Evolutionary conservation across 2,329 filamentous ascomycete genomes (phyloP).

Genomic region (Xylariaceae sp.): DNA sequence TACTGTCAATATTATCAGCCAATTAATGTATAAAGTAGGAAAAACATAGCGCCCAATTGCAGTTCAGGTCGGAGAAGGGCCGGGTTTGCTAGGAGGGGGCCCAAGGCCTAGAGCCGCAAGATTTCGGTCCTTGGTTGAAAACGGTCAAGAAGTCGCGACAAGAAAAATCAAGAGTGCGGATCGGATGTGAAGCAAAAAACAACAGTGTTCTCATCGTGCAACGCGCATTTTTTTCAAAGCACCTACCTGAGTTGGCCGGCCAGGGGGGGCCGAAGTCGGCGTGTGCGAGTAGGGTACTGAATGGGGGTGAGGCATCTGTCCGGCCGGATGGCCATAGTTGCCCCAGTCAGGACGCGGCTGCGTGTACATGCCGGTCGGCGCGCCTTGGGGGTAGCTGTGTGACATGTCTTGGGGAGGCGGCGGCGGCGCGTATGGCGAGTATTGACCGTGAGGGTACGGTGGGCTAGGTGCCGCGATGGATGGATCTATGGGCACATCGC

Average conservation of each 20-base stretch:
- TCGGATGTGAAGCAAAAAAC: background rate
- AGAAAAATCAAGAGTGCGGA: background rate
- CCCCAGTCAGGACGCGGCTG: slow-evolving; percentile 71
- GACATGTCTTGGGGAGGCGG: slow-evolving; percentile 80
- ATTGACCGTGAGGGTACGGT: slow-evolving; percentile 76
- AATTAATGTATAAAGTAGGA: slow-evolving; percentile 20
- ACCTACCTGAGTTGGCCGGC: slow-evolving; percentile 57
- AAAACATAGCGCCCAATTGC: slow-evolving; percentile 2
- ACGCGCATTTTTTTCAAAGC: background rate
- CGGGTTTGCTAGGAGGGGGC: background rate
- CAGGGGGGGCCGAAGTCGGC: slow-evolving; percentile 50
- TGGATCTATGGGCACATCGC: slow-evolving; percentile 97
- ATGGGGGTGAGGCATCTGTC: slow-evolving; percentile 47
- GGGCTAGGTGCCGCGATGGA: slow-evolving; percentile 92
- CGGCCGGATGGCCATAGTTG: slow-evolving; percentile 53
- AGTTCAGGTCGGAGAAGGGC: background rate
- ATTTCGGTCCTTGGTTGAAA: background rate
- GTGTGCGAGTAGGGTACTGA: slow-evolving; percentile 50
- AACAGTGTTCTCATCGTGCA: background rate
- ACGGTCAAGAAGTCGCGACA: background rate
- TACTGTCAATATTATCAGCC: slow-evolving; percentile 35
- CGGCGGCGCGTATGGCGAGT: slow-evolving; percentile 79
- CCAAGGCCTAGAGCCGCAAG: background rate
- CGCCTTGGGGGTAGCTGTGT: slow-evolving; percentile 64
- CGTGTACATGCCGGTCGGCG: slow-evolving; percentile 56